These are phyloP conservation scores for Craterostigma plantagineum DNA, from an alignment of 257 asterid species.

Conservation along the genomic window DNA sequence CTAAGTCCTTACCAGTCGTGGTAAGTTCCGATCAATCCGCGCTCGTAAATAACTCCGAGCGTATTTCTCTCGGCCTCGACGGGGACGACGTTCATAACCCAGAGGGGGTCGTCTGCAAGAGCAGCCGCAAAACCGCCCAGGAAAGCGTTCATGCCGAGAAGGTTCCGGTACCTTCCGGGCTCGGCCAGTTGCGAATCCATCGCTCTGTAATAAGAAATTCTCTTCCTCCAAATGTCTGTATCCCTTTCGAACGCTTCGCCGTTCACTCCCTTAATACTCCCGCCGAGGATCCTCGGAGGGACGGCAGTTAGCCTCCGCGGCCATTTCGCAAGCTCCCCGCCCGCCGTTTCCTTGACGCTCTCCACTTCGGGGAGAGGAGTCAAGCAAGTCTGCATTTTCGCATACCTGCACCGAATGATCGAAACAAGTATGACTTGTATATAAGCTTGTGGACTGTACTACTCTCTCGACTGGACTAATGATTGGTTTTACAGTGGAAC, in stretches of 20 bases:
- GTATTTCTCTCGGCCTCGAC: constrained; percentile 37
- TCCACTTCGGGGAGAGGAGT: constrained; percentile 77
- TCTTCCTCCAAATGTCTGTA: constrained; percentile 45
- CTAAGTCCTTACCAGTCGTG: constrained; percentile 46
- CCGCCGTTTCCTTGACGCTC: constrained; percentile 33
- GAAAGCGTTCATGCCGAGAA: constrained; percentile 78
- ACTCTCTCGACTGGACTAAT: too few relatives aligned
- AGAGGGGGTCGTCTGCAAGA: constrained; percentile 51
- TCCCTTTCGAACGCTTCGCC: constrained; percentile 29
- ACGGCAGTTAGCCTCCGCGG: constrained; percentile 55
- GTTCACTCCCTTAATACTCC: constrained; percentile 37
- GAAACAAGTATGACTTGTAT: too few relatives aligned
- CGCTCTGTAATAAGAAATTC: constrained; percentile 49
- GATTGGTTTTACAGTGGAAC: too few relatives aligned
- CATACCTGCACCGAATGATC: constrained; percentile 64
- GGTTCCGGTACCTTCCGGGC: constrained; percentile 57
- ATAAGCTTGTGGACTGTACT: too few relatives aligned
- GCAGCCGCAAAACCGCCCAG: constrained; percentile 95
- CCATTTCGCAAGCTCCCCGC: constrained; percentile 57
- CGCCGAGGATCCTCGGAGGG: constrained; percentile 59
- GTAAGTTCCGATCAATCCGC: constrained; percentile 83
- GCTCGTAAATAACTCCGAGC: constrained; percentile 67
- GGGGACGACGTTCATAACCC: constrained; percentile 82
- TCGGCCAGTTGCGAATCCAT: constrained; percentile 65
- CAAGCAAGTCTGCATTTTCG: constrained; percentile 66